Conservation (phyloP, 148 eudicot genomes). For the Diospyros kaki region DNA sequence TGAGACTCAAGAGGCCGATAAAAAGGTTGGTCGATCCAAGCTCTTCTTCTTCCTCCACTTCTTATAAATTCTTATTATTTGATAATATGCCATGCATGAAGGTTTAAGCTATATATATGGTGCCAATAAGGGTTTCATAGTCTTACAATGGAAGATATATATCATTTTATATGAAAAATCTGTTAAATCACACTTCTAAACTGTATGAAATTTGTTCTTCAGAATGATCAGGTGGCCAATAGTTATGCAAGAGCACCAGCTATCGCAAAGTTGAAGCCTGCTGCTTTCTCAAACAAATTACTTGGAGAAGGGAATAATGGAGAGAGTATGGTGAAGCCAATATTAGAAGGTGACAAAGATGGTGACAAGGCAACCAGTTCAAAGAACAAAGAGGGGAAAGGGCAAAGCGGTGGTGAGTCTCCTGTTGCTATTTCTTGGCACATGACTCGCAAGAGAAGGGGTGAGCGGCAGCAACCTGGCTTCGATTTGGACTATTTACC, state of each 20-base stretch:
- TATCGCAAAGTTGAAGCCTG: not conserved
- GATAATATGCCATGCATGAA: not conserved
- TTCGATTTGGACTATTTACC: conserved; percentile 48
- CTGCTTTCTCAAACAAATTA: not conserved
- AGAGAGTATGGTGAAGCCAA: not conserved
- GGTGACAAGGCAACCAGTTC: not conserved
- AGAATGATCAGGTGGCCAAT: not conserved
- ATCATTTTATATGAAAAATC: not conserved
- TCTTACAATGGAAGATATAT: not conserved
- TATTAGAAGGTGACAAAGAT: not conserved
- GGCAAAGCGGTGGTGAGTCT: not conserved
- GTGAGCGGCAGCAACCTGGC: conserved; percentile 25
- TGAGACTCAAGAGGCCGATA: not conserved
- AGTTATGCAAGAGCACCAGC: not conserved
- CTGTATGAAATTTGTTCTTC: not conserved
- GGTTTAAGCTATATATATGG: not conserved
- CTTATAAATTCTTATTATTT: no score
- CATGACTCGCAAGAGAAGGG: conserved; percentile 27
- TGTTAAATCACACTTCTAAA: not conserved
- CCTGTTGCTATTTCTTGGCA: conserved; percentile 22
- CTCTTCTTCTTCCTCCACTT: not conserved
- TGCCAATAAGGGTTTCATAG: no score
- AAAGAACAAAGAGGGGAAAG: not conserved
- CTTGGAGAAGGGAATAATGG: not conserved
- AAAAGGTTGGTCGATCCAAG: conserved; percentile 20